Percentiles rank a stretch among this genome's conserved stretches.
Conservation (phyloP, 371 early-diverging fungal genomes). For the Fennellomyces sp. region DNA sequence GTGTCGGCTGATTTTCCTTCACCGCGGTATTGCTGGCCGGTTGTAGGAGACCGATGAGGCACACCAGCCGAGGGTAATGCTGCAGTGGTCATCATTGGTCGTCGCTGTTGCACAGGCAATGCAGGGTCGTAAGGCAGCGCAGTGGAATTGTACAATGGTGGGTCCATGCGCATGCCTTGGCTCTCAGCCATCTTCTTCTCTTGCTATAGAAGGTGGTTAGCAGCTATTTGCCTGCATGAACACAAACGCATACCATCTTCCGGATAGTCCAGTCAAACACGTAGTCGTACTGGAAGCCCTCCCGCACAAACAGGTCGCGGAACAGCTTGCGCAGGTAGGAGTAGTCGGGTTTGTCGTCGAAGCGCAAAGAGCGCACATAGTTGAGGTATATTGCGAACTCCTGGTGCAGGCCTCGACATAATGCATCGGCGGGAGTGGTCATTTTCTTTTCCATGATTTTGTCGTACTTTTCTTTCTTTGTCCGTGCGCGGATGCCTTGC, state of each 20-base stretch:
- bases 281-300: conserved; percentile 96
- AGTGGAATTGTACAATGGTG: conserved; percentile 20
- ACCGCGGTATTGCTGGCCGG: conserved; percentile 32
- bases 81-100: conserved; percentile 24
- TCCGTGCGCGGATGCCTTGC: conserved; percentile 98
- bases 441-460: conserved; percentile 99
- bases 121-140: conserved; percentile 20
- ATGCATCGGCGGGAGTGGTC: conserved; percentile 93
- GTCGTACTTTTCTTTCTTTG: conserved; percentile 99
- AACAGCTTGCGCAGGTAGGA: conserved; percentile 96
- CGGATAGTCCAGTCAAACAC: conserved; percentile 96
- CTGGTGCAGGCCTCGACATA: conserved; percentile 96
- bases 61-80: conserved; percentile 34
- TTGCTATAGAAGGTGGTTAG: conserved; percentile 15
- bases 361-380: conserved; percentile 95
- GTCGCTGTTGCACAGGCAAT: conserved; percentile 30
- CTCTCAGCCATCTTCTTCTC: conserved; percentile 29
- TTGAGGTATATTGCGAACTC: conserved; percentile 97
- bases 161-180: conserved; percentile 21
- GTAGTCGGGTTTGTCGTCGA: conserved; percentile 99
- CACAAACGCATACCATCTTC: conserved; percentile 39
- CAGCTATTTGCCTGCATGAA: not conserved
- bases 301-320: conserved; percentile 93
- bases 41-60: conserved; percentile 21
- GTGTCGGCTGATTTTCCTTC: conserved; percentile 50